Conservation (phyloP, 495 filamentous ascomycete genomes). For the Rusavskia elegans region DNA sequence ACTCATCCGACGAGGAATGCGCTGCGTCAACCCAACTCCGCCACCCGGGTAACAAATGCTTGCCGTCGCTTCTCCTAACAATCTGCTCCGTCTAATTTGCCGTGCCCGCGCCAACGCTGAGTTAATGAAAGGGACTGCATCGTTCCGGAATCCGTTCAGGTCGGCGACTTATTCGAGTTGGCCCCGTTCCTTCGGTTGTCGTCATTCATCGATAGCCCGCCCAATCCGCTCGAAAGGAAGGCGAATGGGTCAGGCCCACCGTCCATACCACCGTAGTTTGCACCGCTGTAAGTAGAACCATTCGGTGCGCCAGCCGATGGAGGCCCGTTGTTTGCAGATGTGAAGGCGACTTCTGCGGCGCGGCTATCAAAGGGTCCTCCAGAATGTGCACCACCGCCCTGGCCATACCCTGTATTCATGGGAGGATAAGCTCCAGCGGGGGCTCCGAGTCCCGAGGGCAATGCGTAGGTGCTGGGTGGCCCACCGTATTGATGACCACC, state of each 20-base stretch:
- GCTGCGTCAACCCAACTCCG: conserved; percentile 2
- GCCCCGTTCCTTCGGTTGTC: conserved; percentile 72
- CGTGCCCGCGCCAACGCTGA: neutral
- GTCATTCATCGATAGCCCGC: conserved; percentile 66
- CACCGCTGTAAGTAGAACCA: conserved; percentile 25
- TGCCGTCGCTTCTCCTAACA: neutral
- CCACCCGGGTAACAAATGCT: neutral
- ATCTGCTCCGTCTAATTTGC: neutral
- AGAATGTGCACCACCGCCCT: conserved; percentile 52
- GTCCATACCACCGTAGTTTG: conserved; percentile 41
- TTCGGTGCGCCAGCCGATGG: conserved; percentile 35
- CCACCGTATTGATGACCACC: conserved; percentile 76
- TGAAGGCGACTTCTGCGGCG: conserved; percentile 80
- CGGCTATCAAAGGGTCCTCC: conserved; percentile 87
- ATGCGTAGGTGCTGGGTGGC: conserved; percentile 74
- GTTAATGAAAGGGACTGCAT: neutral
- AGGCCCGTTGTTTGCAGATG: conserved; percentile 62
- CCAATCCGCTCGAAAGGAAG: conserved; percentile 71
- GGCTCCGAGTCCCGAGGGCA: conserved; percentile 79
- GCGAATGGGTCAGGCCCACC: conserved; percentile 69
- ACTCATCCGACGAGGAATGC: neutral
- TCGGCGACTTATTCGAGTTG: conserved; percentile 47
- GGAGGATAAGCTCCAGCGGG: conserved; percentile 62
- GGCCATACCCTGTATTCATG: conserved; percentile 55
- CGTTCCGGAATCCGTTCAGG: conserved; percentile 20